phyloP scores from a whole-genome alignment of 352 stramenopile genomes.

The Phytophthora aleatoria region DNA sequence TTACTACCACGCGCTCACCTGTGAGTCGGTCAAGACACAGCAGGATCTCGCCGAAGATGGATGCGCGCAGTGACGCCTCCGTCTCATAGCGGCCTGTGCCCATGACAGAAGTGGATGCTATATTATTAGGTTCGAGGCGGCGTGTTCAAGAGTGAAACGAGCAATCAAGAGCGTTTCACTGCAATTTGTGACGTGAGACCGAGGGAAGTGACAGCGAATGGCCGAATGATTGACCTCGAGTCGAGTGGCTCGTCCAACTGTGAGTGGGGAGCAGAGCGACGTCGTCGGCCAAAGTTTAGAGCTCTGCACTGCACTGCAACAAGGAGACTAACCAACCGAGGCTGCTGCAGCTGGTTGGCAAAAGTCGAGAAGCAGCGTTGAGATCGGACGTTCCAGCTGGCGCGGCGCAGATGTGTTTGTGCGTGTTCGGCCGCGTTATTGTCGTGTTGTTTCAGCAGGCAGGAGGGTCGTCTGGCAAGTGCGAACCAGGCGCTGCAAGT shows the following conservation, averaged over 20 bases:
- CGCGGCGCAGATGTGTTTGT: constrained; percentile 7
- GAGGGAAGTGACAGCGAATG: constrained; percentile 3
- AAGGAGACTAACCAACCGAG: constrained; percentile 10
- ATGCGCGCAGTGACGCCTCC: constrained; percentile 46
- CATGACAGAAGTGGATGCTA: constrained; percentile 12
- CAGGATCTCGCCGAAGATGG: constrained; percentile 78
- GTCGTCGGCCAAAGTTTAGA: neutral
- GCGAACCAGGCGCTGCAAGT: neutral
- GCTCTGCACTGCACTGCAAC: constrained; percentile 1
- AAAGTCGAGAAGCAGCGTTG: neutral
- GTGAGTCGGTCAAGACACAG: constrained; percentile 62
- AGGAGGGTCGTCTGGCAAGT: constrained; percentile 3
- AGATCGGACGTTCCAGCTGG: constrained; percentile 17
- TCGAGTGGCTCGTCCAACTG: constrained; percentile 27
- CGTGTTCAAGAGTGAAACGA: constrained; percentile 1
- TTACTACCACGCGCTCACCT: constrained; percentile 63
- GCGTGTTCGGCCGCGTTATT: constrained; percentile 14
- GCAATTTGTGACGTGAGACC: constrained; percentile 4
- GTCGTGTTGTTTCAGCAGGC: constrained; percentile 11
- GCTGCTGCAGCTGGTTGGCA: constrained; percentile 15
- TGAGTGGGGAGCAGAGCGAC: neutral
- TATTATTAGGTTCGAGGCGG: neutral
- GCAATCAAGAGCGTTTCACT: constrained; percentile 2
- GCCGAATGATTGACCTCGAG: constrained; percentile 11
- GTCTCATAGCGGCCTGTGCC: constrained; percentile 48